These are phyloP conservation scores for Yarrowia bubula DNA, from an alignment of 805 yeast genomes.

Conservation along the genomic window DNA sequence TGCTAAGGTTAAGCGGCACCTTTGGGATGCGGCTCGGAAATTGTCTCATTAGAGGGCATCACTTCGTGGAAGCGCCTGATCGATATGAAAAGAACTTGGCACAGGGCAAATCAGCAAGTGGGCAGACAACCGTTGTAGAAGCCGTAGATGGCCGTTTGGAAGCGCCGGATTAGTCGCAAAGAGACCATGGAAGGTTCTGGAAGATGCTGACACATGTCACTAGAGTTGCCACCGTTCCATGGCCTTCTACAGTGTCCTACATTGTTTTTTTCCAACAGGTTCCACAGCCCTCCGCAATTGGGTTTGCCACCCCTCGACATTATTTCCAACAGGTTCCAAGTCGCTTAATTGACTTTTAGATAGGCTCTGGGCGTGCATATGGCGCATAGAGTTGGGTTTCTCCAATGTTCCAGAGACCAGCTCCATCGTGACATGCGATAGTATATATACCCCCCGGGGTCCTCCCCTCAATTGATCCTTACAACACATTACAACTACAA, in stretches of 20 bases:
- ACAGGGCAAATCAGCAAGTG: neutral
- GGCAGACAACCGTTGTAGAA: too few species aligned
- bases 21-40: constrained; percentile 18
- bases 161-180: too few species aligned
- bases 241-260: neutral
- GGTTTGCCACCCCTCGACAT: constrained; percentile 9
- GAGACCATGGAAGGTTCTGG: neutral
- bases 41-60: neutral
- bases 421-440: constrained; percentile 7
- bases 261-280: neutral
- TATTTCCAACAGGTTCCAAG: constrained; percentile 24
- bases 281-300: constrained; percentile 9
- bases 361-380: constrained; percentile 14
- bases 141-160: too few species aligned
- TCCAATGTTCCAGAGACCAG: constrained; percentile 25
- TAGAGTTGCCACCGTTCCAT: neutral
- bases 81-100: constrained; percentile 2
- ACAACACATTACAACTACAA: constrained; percentile 26
- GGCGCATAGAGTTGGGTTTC: constrained; percentile 13
- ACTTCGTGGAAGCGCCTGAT: constrained; percentile 15
- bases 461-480: neutral
- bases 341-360: constrained; percentile 23
- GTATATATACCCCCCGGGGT: neutral
- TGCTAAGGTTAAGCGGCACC: constrained; percentile 19
- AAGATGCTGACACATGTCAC: neutral